These are phyloP conservation scores for Xylaria curta DNA, from an alignment of 495 filamentous ascomycete genomes.

Conservation along the genomic window DNA sequence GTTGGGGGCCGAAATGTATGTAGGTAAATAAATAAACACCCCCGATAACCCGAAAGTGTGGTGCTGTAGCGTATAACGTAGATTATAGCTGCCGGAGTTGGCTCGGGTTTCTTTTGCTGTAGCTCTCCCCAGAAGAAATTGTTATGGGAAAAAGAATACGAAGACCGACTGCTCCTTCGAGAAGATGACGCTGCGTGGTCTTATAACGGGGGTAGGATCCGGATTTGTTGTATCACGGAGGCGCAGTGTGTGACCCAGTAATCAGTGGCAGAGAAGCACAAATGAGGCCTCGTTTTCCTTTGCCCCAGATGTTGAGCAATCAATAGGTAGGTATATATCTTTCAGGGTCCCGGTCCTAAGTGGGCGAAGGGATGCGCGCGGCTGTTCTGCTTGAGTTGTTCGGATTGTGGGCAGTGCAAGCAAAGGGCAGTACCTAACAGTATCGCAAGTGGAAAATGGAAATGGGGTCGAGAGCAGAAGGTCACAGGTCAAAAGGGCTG, in stretches of 20 bases:
- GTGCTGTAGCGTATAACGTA: background rate
- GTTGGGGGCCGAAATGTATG: conserved; percentile 20
- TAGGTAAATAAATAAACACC: background rate
- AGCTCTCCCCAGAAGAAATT: background rate
- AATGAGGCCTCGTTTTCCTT: conserved; percentile 15
- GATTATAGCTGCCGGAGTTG: background rate
- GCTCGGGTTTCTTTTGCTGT: background rate
- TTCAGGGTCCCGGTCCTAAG: background rate
- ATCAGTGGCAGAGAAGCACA: background rate
- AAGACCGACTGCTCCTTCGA: background rate
- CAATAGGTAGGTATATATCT: background rate
- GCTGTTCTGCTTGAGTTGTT: background rate
- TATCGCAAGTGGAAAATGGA: conserved; percentile 15
- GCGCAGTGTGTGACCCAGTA: background rate
- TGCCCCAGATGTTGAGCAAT: background rate
- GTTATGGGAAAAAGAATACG: background rate
- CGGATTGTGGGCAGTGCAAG: conserved; percentile 8
- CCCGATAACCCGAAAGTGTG: background rate
- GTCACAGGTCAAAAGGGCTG: background rate
- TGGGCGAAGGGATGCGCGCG: conserved; percentile 12
- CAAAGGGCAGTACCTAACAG: too few relatives aligned
- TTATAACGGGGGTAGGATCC: background rate
- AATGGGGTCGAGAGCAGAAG: background rate
- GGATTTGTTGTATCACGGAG: background rate
- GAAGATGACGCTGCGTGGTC: background rate